A percentile compares a stretch with the other conserved stretches of the same genome.
phyloP scores from a whole-genome alignment of 139 green algal genomes.

The Tetradesmus obliquus region DNA sequence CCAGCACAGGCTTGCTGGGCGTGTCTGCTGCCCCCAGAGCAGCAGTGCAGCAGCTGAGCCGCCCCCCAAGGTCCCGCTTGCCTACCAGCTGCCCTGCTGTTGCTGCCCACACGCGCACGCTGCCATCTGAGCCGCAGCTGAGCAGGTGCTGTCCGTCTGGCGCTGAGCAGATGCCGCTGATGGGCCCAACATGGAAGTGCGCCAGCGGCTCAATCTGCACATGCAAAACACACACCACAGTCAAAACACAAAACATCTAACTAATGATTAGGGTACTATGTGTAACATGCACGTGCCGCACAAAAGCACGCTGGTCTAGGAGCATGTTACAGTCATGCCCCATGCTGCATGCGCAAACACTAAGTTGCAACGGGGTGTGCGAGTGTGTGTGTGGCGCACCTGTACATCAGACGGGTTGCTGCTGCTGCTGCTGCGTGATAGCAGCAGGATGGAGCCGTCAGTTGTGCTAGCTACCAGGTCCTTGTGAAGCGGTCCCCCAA shows the following conservation, averaged over 20 bases:
- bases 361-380: too few relatives aligned
- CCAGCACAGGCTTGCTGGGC: conserved; percentile 27
- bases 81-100: conserved; percentile 22
- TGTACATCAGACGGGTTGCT: conserved; percentile 22
- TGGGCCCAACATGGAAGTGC: conserved; percentile 51
- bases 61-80: conserved; percentile 36
- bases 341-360: not conserved
- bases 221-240: not conserved
- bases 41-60: conserved; percentile 38
- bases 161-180: conserved; percentile 51
- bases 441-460: conserved; percentile 27
- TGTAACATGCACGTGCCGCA: too few relatives aligned
- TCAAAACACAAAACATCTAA: not conserved
- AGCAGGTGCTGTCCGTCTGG: conserved; percentile 44
- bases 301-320: not conserved
- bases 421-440: not conserved
- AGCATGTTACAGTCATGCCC: not conserved
- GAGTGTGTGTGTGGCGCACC: not conserved
- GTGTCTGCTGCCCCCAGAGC: conserved; percentile 25
- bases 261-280: too few relatives aligned
- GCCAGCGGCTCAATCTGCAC: conserved; percentile 46
- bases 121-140: conserved; percentile 57
- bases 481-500: conserved; percentile 15
- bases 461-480: conserved; percentile 14
- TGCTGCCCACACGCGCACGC: conserved; percentile 53